phyloP scores from a whole-genome alignment of 2,329 filamentous ascomycete species.

The Cadophora malorum region DNA sequence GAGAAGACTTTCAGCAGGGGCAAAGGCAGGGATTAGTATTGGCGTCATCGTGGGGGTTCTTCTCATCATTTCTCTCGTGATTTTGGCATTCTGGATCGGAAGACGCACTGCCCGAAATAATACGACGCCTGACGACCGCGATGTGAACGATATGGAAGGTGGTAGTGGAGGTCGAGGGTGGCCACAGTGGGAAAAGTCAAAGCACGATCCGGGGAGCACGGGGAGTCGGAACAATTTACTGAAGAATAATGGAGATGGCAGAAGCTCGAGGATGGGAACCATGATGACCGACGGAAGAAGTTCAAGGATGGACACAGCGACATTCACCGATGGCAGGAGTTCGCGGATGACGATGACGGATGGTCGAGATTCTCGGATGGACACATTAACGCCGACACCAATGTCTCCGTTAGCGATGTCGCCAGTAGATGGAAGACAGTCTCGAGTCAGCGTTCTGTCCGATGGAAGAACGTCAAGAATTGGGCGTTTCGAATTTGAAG shows the following conservation, averaged over 20 bases:
- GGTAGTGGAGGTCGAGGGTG: neutral
- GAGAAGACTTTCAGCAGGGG: conserved; percentile 7
- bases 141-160: neutral
- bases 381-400: neutral
- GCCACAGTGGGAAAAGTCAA: conserved; percentile 6
- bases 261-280: conserved; percentile 5
- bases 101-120: neutral
- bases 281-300: conserved; percentile 17
- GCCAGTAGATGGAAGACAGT: conserved; percentile 12
- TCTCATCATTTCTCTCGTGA: conserved; percentile 6
- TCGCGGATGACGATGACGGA: conserved; percentile 16
- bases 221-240: conserved; percentile 17
- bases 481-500: conserved; percentile 18
- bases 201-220: conserved; percentile 6
- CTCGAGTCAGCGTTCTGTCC: conserved; percentile 7
- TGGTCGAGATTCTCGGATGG: conserved; percentile 10
- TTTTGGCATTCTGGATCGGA: conserved; percentile 15
- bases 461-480: conserved; percentile 19
- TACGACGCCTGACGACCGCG: neutral
- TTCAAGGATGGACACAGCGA: conserved; percentile 8
- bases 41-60: neutral
- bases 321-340: conserved; percentile 14
- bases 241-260: conserved; percentile 9
- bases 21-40: conserved; percentile 16
- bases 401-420: neutral